Percentiles rank a stretch among this genome's conserved stretches.
Conservation (phyloP, 2,329 filamentous ascomycete genomes). For the Aspergillus thermomutatus region DNA sequence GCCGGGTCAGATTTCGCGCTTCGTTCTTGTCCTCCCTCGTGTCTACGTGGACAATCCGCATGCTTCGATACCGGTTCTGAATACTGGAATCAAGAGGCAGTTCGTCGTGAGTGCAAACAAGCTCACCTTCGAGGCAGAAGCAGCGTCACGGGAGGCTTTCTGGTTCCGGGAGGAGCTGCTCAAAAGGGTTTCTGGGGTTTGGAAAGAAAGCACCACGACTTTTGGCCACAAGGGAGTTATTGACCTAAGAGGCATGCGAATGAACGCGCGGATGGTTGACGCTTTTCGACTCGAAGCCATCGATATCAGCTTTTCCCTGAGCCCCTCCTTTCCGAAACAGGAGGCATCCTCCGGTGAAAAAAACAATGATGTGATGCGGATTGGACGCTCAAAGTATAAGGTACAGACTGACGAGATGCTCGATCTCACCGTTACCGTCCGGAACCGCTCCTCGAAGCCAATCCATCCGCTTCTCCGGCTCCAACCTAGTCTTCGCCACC, state of each 20-base stretch:
- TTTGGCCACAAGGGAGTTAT: conserved; percentile 61
- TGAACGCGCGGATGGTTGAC: conserved; percentile 77
- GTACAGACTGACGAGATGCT: conserved; percentile 62
- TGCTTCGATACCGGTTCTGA: conserved; percentile 73
- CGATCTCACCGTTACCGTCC: conserved; percentile 66
- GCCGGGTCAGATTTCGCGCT: conserved; percentile 63
- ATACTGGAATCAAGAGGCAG: conserved; percentile 79
- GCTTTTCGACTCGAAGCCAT: conserved; percentile 78
- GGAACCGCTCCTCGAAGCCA: conserved; percentile 66
- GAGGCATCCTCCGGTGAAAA: conserved; percentile 12
- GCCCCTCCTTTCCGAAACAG: conserved; percentile 25
- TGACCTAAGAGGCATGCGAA: conserved; percentile 71
- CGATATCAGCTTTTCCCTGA: conserved; percentile 54
- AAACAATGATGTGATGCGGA: conserved; percentile 31
- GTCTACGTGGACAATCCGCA: conserved; percentile 75
- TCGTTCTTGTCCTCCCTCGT: conserved; percentile 72
- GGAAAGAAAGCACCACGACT: conserved; percentile 58
- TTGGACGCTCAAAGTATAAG: conserved; percentile 46
- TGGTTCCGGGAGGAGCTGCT: conserved; percentile 87
- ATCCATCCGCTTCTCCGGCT: conserved; percentile 72
- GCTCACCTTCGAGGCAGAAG: conserved; percentile 74
- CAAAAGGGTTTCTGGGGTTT: conserved; percentile 65
- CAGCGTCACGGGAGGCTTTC: conserved; percentile 75
- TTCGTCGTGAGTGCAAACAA: conserved; percentile 83
- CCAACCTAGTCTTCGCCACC: conserved; percentile 71